A percentile compares a stretch with the other conserved stretches of the same genome.
phyloP scores from a whole-genome alignment of 1,284 basidiomycete species.

The Puccinia triticina region DNA sequence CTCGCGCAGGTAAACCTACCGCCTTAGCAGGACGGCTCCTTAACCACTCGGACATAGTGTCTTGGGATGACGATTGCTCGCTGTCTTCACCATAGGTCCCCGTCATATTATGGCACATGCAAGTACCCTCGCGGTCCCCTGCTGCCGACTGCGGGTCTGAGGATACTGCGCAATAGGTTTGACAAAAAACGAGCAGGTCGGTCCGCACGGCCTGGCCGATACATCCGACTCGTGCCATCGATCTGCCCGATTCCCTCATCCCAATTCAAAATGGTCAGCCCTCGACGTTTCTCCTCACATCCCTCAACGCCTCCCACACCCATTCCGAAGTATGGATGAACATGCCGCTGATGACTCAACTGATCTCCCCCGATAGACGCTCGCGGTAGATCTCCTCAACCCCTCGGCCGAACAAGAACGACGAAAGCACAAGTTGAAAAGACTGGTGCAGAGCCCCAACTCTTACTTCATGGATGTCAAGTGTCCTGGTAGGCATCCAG shows the following conservation, averaged over 20 bases:
- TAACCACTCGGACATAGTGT: constrained; percentile 43
- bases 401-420: constrained; percentile 83
- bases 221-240: neutral
- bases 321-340: neutral
- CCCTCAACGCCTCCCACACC: neutral
- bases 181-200: neutral
- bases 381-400: constrained; percentile 98
- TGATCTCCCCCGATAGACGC: constrained; percentile 69
- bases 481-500: constrained; percentile 74
- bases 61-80: neutral
- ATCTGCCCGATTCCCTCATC: constrained; percentile 5
- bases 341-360: neutral
- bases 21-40: constrained; percentile 34
- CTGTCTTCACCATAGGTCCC: neutral
- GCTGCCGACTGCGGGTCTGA: neutral
- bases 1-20: constrained; percentile 33
- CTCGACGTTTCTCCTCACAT: neutral
- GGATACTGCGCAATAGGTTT: constrained; percentile 29
- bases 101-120: too few relatives aligned
- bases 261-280: neutral
- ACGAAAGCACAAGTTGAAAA: constrained; percentile 90
- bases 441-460: constrained; percentile 86
- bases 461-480: constrained; percentile 99
- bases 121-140: too few relatives aligned
- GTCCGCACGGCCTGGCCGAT: neutral